Conservation (phyloP, 495 filamentous ascomycete genomes). For the Pseudomonodictys pantanalensis region DNA sequence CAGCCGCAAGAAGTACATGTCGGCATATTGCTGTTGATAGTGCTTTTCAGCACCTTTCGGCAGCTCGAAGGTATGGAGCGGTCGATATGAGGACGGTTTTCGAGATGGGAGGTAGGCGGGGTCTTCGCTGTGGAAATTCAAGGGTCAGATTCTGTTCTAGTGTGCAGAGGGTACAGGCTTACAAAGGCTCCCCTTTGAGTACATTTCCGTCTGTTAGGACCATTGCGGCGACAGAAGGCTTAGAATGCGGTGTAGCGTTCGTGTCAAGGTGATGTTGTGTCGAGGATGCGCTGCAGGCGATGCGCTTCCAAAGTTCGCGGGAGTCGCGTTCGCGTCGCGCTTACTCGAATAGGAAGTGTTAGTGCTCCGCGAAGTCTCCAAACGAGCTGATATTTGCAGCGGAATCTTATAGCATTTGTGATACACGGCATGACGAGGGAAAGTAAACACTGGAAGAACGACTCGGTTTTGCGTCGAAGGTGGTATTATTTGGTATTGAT, state of each 20-base stretch:
- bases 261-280: no score
- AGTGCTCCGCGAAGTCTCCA: no score
- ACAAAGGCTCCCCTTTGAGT: constrained; percentile 21
- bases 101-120: constrained; percentile 38
- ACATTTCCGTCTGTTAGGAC: constrained; percentile 1
- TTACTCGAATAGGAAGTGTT: not conserved
- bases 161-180: not conserved
- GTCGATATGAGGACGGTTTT: constrained; percentile 65
- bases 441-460: no score
- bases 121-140: constrained; percentile 11
- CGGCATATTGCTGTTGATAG: constrained; percentile 93
- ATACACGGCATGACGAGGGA: no score
- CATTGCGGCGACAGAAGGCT: not conserved
- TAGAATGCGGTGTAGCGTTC: not conserved
- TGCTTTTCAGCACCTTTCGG: constrained; percentile 65
- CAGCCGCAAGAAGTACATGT: constrained; percentile 94
- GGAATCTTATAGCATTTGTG: no score
- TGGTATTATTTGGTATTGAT: no score
- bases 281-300: no score
- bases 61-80: constrained; percentile 68
- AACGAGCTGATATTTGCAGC: no score
- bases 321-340: constrained; percentile 5
- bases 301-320: constrained; percentile 1
- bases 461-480: no score
- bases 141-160: not conserved